Percentiles rank a stretch among this genome's conserved stretches.
phyloP scores from a whole-genome alignment of 495 filamentous ascomycete species.

The Podospora didyma region DNA sequence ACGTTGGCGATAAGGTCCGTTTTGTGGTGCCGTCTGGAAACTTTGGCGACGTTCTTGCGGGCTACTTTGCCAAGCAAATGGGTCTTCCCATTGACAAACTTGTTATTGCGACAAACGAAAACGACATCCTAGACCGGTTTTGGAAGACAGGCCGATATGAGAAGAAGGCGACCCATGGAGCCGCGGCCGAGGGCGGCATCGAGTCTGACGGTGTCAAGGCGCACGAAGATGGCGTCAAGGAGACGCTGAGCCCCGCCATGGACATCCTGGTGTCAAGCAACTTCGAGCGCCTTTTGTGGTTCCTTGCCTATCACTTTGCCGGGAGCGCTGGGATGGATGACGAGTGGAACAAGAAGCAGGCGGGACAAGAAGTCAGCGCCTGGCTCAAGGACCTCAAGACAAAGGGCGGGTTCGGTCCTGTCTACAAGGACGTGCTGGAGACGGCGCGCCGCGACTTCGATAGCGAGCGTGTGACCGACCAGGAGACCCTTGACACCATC shows the following conservation, averaged over 20 bases:
- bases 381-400: slow-evolving; percentile 78
- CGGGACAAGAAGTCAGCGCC: slow-evolving; percentile 58
- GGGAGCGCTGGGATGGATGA: slow-evolving; percentile 49
- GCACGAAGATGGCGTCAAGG: slow-evolving; percentile 68
- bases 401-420: slow-evolving; percentile 71
- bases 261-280: slow-evolving; percentile 93
- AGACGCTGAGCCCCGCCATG: slow-evolving; percentile 90
- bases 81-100: slow-evolving; percentile 81
- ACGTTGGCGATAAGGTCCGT: slow-evolving; percentile 58
- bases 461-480: slow-evolving; percentile 77
- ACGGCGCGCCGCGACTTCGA: slow-evolving; percentile 66
- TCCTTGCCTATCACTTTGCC: slow-evolving; percentile 66
- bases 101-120: slow-evolving; percentile 86
- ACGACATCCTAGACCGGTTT: slow-evolving; percentile 85
- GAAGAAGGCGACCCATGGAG: slow-evolving; percentile 60
- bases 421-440: slow-evolving; percentile 62
- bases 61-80: slow-evolving; percentile 88
- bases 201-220: slow-evolving; percentile 60
- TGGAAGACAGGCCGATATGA: slow-evolving; percentile 79
- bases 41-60: slow-evolving; percentile 94
- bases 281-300: slow-evolving; percentile 97
- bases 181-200: slow-evolving; percentile 53
- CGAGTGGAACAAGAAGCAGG: slow-evolving; percentile 54
- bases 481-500: slow-evolving; percentile 73
- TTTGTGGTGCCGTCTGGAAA: slow-evolving; percentile 89